Evolutionary conservation across 352 stramenopile genomes (phyloP).

Genomic region (Globisporangium acanthophoron): DNA sequence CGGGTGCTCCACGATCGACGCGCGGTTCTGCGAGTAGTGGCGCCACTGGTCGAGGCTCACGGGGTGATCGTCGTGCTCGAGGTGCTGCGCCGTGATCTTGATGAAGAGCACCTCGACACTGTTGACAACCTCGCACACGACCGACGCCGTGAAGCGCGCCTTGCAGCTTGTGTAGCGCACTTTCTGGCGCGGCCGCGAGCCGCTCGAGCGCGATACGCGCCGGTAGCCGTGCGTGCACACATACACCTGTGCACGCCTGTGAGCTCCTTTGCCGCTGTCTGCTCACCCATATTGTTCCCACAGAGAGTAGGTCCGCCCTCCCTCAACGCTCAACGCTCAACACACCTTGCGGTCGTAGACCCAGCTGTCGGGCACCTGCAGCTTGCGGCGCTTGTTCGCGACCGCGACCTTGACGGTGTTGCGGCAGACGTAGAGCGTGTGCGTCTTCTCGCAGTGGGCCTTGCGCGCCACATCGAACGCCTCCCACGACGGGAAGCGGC

Average conservation of each 20-base stretch:
- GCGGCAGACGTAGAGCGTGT: slow-evolving; percentile 78
- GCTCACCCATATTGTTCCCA: too few relatives aligned
- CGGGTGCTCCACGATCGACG: slow-evolving; percentile 59
- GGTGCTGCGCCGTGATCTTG: slow-evolving; percentile 52
- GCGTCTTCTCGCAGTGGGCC: slow-evolving; percentile 67
- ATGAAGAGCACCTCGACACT: slow-evolving; percentile 55
- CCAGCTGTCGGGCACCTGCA: slow-evolving; percentile 58
- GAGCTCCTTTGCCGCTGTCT: neutral
- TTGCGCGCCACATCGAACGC: slow-evolving; percentile 60
- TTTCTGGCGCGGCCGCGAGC: slow-evolving; percentile 55
- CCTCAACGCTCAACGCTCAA: neutral
- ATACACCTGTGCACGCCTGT: slow-evolving; percentile 31
- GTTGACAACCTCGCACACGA: slow-evolving; percentile 46
- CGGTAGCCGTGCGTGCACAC: slow-evolving; percentile 75
- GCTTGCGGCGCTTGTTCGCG: slow-evolving; percentile 63
- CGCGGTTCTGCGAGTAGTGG: slow-evolving; percentile 77
- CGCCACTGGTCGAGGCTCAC: slow-evolving; percentile 63
- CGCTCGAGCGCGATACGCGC: slow-evolving; percentile 54
- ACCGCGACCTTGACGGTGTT: slow-evolving; percentile 73
- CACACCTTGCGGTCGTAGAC: slow-evolving; percentile 64
- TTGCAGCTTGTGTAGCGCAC: slow-evolving; percentile 67
- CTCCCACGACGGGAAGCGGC: slow-evolving; percentile 71
- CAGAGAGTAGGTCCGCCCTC: too few relatives aligned
- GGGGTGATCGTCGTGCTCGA: slow-evolving; percentile 62
- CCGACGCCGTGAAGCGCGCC: slow-evolving; percentile 58